Evolutionary conservation across 176 grass and related monocot genomes (phyloP).

Genomic region (Carex myosuroides): DNA sequence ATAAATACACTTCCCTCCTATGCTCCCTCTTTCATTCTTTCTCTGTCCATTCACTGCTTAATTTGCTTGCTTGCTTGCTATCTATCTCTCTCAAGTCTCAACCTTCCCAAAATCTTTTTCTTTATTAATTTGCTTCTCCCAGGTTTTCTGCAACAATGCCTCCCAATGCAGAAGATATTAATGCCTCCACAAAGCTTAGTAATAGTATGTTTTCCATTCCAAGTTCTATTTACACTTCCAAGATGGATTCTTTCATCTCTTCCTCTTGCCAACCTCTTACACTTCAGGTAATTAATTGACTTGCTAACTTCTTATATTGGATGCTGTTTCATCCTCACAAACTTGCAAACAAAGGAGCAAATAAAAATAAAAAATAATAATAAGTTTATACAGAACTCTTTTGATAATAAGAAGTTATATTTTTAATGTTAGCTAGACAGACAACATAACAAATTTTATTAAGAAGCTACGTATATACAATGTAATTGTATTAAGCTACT

Average conservation of each 20-base stretch:
- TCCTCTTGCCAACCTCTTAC: slow-evolving; percentile 56
- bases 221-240: slow-evolving; percentile 6
- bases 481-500: not conserved
- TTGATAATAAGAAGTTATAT: not conserved
- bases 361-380: not conserved
- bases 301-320: not conserved
- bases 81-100: not conserved
- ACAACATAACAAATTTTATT: not conserved
- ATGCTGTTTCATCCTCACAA: not conserved
- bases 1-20: not conserved
- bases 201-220: not conserved
- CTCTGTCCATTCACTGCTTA: not conserved
- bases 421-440: not conserved
- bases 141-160: slow-evolving; percentile 35
- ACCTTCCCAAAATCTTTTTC: not conserved
- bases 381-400: not conserved
- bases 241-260: slow-evolving; percentile 76
- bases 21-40: slow-evolving; percentile 6
- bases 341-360: not conserved
- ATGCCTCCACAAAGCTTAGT: not conserved
- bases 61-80: not conserved
- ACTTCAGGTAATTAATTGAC: slow-evolving; percentile 61
- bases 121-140: not conserved
- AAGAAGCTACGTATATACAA: not conserved
- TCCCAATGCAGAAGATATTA: slow-evolving; percentile 42